Evolutionary conservation across 2,329 filamentous ascomycete species (phyloP).

Genomic region (Cladophialophora psammophila): DNA sequence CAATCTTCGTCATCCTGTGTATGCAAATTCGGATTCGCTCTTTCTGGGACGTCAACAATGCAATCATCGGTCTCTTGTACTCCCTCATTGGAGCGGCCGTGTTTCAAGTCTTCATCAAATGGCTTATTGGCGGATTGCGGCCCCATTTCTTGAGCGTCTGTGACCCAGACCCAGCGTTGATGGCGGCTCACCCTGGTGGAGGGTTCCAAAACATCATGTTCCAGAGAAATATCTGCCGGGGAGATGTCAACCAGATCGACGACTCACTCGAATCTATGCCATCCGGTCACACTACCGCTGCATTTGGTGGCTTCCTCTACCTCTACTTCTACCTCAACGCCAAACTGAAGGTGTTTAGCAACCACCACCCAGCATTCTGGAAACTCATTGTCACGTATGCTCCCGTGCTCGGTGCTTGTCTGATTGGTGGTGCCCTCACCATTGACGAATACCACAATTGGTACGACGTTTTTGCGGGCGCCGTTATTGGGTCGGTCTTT

Average conservation of each 20-base stretch:
- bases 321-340: conserved; percentile 78
- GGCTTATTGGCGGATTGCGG: conserved; percentile 75
- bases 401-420: conserved; percentile 70
- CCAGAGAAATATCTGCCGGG: conserved; percentile 73
- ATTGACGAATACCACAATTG: conserved; percentile 79
- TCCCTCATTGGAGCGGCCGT: conserved; percentile 73
- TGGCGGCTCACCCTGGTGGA: conserved; percentile 52
- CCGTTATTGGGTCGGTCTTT: conserved; percentile 69
- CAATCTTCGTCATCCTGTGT: conserved; percentile 69
- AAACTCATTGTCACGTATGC: conserved; percentile 71
- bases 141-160: conserved; percentile 76
- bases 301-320: conserved; percentile 59
- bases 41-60: conserved; percentile 74
- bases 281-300: conserved; percentile 75
- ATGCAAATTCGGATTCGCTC: conserved; percentile 73
- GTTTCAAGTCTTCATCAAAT: conserved; percentile 79
- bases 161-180: conserved; percentile 62
- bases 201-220: conserved; percentile 71
- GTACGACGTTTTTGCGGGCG: conserved; percentile 75
- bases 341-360: conserved; percentile 76
- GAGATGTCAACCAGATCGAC: conserved; percentile 69
- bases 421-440: conserved; percentile 73
- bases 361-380: conserved; percentile 77
- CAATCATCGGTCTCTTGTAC: conserved; percentile 72
- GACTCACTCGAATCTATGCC: conserved; percentile 76